Base-by-base conservation (phyloP, 2,329 filamentous ascomycete genomes). In the Trichoderma lentiforme region DNA sequence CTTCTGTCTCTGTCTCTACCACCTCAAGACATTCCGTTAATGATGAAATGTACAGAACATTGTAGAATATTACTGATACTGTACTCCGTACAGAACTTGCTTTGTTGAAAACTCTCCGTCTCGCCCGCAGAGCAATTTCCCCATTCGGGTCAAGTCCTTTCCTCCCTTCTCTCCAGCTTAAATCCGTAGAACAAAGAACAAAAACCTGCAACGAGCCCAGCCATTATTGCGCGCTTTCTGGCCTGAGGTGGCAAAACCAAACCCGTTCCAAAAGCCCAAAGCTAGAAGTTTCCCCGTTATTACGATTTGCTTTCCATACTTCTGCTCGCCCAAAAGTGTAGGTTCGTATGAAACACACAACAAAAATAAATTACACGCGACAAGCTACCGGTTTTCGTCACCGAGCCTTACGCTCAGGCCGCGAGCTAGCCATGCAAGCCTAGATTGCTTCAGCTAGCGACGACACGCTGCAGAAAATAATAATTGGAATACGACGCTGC, bases 341-440 rank as follows among this genome's bases (percentile, higher is more conserved):
- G 34, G 34, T 36, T 36, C 34, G 34, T 36, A 15, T 36, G 18
- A 12, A n/a, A 28, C 56, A 58, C 18, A 18, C 2, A 51, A 69
- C n/a, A 43, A n/a, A 24, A 61, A 61, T 15, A 24, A 61, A 32
- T 15, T 24, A 66, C 69, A 71, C 62, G 61, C 69, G 69, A 71
- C 69, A 66, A 66, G 62, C 62, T 71, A 66, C 69, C 62, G n/a
- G 18, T 66, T 71, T 71, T 71, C 69, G 69, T 71, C 61, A 71
- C 69, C 69, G 62, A 71, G 67, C 69, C 15, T 26, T 21, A 43
- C 67, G 67, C 57, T 39, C 53, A 30, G 57, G 32, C 57, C 67
- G 57, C 39, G 60, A 62, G 30, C 67, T 70, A 70, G 57, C 30
- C 21, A 36, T 70, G 57, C 67, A 70, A 39, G 14, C 21, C 11